A percentile compares a stretch with the other conserved stretches of the same genome.
These are phyloP conservation scores for Mytilinidion resinicola DNA, from an alignment of 495 filamentous ascomycete species.

Conservation along the genomic window DNA sequence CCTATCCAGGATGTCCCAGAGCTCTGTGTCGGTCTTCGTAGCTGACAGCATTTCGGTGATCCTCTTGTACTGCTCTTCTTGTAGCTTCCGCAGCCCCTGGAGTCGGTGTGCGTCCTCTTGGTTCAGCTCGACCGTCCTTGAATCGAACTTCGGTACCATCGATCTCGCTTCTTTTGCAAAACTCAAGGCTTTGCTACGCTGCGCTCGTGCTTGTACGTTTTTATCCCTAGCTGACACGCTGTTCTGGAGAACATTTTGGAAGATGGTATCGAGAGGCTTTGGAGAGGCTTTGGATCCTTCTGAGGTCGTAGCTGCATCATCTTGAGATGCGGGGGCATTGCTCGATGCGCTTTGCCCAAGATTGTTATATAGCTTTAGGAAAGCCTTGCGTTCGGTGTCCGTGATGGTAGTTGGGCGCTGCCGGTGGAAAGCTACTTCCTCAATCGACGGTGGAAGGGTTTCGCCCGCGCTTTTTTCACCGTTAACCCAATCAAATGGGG, in stretches of 20 bases:
- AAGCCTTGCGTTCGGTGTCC: constrained; percentile 19
- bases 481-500: constrained; percentile 2
- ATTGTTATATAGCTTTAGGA: constrained; percentile 19
- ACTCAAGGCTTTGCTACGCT: no score
- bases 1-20: constrained; percentile 66
- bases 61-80: constrained; percentile 16
- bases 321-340: background rate
- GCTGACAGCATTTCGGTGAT: constrained; percentile 45
- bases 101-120: background rate
- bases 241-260: no score
- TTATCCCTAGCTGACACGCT: no score
- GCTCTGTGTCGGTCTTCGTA: constrained; percentile 54
- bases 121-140: background rate
- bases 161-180: no score
- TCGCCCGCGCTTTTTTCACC: background rate
- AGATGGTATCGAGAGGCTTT: constrained; percentile 2
- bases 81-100: background rate
- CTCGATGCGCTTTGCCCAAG: background rate
- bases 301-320: background rate
- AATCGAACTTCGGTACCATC: background rate
- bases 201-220: no score
- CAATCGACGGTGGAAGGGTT: background rate
- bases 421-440: constrained; percentile 1
- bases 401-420: constrained; percentile 22
- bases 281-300: background rate